Evolutionary conservation across 192 early-diverging fungal genomes (phyloP).

Genomic region (Coemansia sp.): DNA sequence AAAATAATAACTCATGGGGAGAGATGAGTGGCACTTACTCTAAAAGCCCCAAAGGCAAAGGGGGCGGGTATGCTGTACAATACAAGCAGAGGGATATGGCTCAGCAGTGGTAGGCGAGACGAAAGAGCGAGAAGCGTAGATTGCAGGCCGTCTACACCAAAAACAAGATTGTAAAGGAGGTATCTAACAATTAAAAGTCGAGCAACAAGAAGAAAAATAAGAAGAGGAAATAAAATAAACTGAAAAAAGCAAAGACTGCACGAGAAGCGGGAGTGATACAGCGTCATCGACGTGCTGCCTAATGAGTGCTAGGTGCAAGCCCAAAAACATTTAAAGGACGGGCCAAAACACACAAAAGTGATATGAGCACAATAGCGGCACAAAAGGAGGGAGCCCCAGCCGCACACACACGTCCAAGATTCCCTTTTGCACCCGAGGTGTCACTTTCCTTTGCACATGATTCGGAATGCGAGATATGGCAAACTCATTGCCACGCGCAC

Average conservation of each 20-base stretch:
- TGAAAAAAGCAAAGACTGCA: too few relatives aligned
- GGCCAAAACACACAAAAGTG: constrained; percentile 7
- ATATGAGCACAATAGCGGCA: constrained; percentile 1
- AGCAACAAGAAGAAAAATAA: too few relatives aligned
- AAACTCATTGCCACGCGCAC: background rate
- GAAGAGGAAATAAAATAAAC: too few relatives aligned
- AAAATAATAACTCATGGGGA: background rate
- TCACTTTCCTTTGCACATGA: constrained; percentile 1
- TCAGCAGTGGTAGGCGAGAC: too few relatives aligned
- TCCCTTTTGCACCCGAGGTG: constrained; percentile 5
- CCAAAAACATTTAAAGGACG: background rate
- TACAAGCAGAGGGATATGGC: too few relatives aligned
- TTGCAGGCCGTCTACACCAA: too few relatives aligned
- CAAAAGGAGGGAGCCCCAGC: background rate
- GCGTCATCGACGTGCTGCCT: too few relatives aligned
- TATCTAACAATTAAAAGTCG: too few relatives aligned
- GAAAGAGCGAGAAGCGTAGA: too few relatives aligned
- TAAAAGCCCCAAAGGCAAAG: background rate
- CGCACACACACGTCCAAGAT: background rate
- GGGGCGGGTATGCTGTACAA: background rate
- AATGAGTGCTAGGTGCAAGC: background rate
- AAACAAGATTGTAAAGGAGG: too few relatives aligned
- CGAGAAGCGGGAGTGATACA: too few relatives aligned
- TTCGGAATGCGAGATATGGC: background rate
- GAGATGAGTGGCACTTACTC: background rate